These are phyloP conservation scores for Mariannaea elegans DNA, from an alignment of 2,329 filamentous ascomycete genomes.

Conservation along the genomic window DNA sequence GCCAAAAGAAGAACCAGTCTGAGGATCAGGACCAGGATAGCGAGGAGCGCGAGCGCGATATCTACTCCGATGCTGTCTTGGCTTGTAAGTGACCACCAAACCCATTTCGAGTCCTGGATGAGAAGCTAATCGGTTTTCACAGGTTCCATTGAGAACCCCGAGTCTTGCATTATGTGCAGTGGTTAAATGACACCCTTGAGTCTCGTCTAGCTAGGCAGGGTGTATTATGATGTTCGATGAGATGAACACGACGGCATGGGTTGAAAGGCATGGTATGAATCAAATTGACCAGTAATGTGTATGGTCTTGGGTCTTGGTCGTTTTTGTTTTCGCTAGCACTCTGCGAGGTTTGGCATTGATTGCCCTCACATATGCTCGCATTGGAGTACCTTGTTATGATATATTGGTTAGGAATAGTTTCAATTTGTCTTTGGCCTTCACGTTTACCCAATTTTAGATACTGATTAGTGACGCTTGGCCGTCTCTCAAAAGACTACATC, in stretches of 20 bases:
- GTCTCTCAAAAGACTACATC: constrained; percentile 9
- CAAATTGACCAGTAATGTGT: constrained; percentile 36
- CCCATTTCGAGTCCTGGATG: too few species aligned
- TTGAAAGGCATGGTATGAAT: constrained; percentile 33
- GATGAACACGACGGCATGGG: constrained; percentile 42
- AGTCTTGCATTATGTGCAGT: constrained; percentile 96
- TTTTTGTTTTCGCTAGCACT: constrained; percentile 28
- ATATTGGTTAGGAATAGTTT: constrained; percentile 1
- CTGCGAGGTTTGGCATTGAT: constrained; percentile 23
- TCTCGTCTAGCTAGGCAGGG: constrained; percentile 16
- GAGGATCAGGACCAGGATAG: constrained; percentile 79
- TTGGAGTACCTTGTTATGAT: constrained; percentile 34
- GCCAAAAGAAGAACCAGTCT: constrained; percentile 65
- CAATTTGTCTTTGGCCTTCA: constrained; percentile 12
- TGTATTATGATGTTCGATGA: constrained; percentile 45
- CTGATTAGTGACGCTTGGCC: constrained; percentile 24
- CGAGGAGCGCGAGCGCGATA: constrained; percentile 84
- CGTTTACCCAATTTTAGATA: constrained; percentile 25
- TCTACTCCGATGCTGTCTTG: constrained; percentile 92
- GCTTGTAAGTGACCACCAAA: constrained; percentile 71
- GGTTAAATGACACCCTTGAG: constrained; percentile 63
- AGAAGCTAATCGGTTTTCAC: constrained; percentile 45
- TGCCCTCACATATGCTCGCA: constrained; percentile 24
- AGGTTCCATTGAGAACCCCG: constrained; percentile 97
- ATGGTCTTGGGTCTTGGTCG: constrained; percentile 25